Conservation (phyloP, 192 early-diverging fungal species). For the Dimargaris verticillata region DNA sequence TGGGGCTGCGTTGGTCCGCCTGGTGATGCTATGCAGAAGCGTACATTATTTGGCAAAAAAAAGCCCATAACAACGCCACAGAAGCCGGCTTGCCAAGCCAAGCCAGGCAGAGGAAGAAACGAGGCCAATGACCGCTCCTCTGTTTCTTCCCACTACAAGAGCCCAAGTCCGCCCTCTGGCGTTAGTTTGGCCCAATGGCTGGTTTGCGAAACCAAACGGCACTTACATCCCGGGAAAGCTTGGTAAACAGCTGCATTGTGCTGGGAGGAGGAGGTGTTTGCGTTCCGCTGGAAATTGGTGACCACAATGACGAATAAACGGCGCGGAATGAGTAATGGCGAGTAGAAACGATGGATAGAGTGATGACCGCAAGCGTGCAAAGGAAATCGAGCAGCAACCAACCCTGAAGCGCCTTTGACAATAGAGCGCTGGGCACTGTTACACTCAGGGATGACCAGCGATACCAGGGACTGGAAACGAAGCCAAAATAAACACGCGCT, state of each 20-base stretch:
- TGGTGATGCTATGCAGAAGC: background rate
- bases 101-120: background rate
- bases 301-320: background rate
- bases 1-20: no score
- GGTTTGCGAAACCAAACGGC: background rate
- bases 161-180: background rate
- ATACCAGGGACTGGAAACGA: no score
- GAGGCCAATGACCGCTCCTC: background rate
- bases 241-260: slow-evolving; percentile 3
- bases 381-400: background rate
- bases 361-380: background rate
- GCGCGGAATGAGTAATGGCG: background rate
- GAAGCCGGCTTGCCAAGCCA: background rate
- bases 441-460: no score
- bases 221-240: slow-evolving; percentile 8
- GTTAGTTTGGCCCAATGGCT: background rate
- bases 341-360: background rate
- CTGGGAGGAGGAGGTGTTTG: background rate
- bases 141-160: background rate
- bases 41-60: background rate
- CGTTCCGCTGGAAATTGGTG: no score
- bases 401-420: background rate
- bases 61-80: background rate
- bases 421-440: background rate
- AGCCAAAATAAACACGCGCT: no score